These are phyloP conservation scores for Zygoascus bituminiphila DNA, from an alignment of 805 yeast species.

Conservation along the genomic window DNA sequence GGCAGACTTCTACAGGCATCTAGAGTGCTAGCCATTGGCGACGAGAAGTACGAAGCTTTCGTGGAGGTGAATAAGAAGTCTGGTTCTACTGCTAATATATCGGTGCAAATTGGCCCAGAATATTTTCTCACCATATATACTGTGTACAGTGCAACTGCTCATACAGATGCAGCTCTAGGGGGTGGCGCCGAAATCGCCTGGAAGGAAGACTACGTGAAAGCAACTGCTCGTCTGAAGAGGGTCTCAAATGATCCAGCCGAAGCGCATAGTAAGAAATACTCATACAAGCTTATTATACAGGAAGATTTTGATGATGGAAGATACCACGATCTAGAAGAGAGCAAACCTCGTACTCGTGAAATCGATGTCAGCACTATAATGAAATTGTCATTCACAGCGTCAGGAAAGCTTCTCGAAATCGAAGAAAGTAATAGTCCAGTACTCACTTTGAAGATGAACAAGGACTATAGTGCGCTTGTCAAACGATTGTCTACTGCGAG, in stretches of 20 bases:
- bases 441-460: constrained; percentile 46
- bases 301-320: constrained; percentile 65
- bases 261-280: constrained; percentile 22
- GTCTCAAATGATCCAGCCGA: constrained; percentile 10
- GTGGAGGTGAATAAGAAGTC: background rate
- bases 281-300: constrained; percentile 39
- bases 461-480: background rate
- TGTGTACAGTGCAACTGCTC: constrained; percentile 36
- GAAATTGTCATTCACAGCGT: constrained; percentile 58
- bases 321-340: constrained; percentile 54
- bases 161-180: constrained; percentile 36
- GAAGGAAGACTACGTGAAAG: constrained; percentile 64
- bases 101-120: constrained; percentile 46
- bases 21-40: constrained; percentile 35
- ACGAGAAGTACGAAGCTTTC: constrained; percentile 24
- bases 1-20: constrained; percentile 60
- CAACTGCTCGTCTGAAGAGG: constrained; percentile 37
- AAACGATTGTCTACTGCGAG: background rate
- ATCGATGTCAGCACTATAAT: constrained; percentile 37
- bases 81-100: background rate
- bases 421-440: constrained; percentile 61
- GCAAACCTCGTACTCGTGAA: constrained; percentile 31
- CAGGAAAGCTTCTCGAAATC: constrained; percentile 55
- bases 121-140: constrained; percentile 53
- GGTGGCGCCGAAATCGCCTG: constrained; percentile 45